Percentiles rank a stretch among this genome's conserved stretches.
phyloP scores from a whole-genome alignment of 805 yeast genomes.

The Zygoascus biomembranicola region DNA sequence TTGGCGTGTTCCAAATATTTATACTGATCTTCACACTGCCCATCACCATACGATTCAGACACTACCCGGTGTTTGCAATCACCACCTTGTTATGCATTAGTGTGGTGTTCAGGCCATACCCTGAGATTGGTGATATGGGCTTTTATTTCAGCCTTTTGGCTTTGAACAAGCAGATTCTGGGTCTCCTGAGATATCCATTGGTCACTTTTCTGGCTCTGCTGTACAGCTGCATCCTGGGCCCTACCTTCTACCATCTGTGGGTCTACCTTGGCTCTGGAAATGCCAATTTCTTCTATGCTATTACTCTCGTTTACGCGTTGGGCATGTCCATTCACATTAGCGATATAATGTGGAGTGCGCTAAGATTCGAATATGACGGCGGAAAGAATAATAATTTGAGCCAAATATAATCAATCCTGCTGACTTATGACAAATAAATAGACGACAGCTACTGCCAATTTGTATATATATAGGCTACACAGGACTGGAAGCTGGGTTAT shows the following conservation, averaged over 20 bases:
- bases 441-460: neutral
- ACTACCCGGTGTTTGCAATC: constrained; percentile 52
- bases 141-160: constrained; percentile 41
- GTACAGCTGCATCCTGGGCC: constrained; percentile 61
- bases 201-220: constrained; percentile 46
- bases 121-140: constrained; percentile 72
- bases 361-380: constrained; percentile 57
- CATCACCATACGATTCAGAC: constrained; percentile 55
- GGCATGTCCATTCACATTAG: constrained; percentile 60
- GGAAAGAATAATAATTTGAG: constrained; percentile 25
- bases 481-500: neutral
- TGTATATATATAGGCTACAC: neutral
- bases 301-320: constrained; percentile 69
- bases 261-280: constrained; percentile 90
- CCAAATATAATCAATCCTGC: constrained; percentile 11
- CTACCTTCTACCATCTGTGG: constrained; percentile 92
- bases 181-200: constrained; percentile 38
- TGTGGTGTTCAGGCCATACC: constrained; percentile 72
- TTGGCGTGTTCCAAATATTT: constrained; percentile 75
- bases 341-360: constrained; percentile 76
- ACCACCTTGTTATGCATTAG: constrained; percentile 43
- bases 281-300: constrained; percentile 92
- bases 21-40: constrained; percentile 62
- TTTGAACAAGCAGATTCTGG: constrained; percentile 35
- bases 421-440: neutral